These are phyloP conservation scores for Haplosporangium sp. DNA, from an alignment of 371 early-diverging fungal species.

Conservation along the genomic window DNA sequence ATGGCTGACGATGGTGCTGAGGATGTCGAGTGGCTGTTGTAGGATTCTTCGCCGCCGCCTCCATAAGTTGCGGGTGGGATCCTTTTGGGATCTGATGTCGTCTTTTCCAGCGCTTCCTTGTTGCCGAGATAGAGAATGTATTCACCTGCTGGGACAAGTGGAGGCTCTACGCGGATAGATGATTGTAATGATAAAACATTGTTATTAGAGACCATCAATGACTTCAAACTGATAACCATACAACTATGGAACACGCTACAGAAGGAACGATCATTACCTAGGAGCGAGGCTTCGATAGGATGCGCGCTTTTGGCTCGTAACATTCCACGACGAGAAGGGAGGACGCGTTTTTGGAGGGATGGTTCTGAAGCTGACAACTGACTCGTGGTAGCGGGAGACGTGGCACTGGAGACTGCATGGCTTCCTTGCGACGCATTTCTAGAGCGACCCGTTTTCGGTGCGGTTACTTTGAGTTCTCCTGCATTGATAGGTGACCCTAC, in stretches of 20 bases:
- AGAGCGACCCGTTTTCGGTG: conserved; percentile 5
- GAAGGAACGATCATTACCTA: conserved; percentile 11
- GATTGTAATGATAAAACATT: background rate
- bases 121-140: conserved; percentile 39
- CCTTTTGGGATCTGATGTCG: conserved; percentile 17
- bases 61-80: conserved; percentile 38
- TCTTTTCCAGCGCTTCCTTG: conserved; percentile 7
- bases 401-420: background rate
- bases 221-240: background rate
- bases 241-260: no score
- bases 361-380: conserved; percentile 6
- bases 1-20: conserved; percentile 5
- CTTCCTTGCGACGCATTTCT: background rate
- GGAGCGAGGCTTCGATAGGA: conserved; percentile 21
- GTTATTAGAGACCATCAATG: background rate
- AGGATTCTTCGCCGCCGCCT: conserved; percentile 8
- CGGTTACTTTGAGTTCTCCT: background rate
- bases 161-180: conserved; percentile 15
- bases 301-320: conserved; percentile 31
- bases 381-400: background rate
- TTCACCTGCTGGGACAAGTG: conserved; percentile 43
- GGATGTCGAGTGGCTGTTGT: background rate
- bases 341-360: conserved; percentile 31
- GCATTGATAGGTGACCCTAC: background rate
- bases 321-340: conserved; percentile 35